These are phyloP conservation scores for Aspergillus phoenicis DNA, from an alignment of 2,329 filamentous ascomycete species.

Conservation along the genomic window DNA sequence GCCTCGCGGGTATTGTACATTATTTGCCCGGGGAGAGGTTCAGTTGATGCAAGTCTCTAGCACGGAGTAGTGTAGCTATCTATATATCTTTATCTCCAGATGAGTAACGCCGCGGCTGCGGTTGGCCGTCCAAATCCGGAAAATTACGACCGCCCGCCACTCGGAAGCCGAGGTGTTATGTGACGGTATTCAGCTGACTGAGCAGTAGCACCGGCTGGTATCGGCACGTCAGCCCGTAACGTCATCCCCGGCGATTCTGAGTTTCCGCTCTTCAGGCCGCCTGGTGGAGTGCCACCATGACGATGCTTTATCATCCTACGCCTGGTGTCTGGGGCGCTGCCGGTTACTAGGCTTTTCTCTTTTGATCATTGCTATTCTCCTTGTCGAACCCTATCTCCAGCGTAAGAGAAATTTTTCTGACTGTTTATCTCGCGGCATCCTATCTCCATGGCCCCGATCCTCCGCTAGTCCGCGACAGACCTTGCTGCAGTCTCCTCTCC, in stretches of 20 bases:
- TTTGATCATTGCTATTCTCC: not conserved
- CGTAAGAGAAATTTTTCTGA: constrained; percentile 7
- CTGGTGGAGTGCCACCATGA: constrained; percentile 20
- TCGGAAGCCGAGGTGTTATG: constrained; percentile 24
- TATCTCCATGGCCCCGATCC: constrained; percentile 26
- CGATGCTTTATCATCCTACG: constrained; percentile 11
- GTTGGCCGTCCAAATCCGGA: constrained; percentile 14
- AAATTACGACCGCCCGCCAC: constrained; percentile 17
- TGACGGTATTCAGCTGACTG: constrained; percentile 19
- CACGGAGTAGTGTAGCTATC: too few relatives aligned
- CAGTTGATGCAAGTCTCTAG: too few relatives aligned
- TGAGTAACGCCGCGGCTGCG: constrained; percentile 13
- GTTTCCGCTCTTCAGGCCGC: constrained; percentile 22
- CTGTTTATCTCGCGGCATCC: not conserved
- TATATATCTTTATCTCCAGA: not conserved
- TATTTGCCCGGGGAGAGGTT: too few relatives aligned
- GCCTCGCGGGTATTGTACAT: too few relatives aligned
- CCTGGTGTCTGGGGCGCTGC: not conserved
- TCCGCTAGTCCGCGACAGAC: constrained; percentile 33
- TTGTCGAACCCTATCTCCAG: not conserved
- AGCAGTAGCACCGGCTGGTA: constrained; percentile 28
- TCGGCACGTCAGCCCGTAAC: constrained; percentile 37
- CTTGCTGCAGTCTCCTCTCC: constrained; percentile 17
- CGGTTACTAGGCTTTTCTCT: not conserved
- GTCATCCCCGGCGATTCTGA: constrained; percentile 13